Evolutionary conservation across 306 rosid species (phyloP), one percentile per base, ranked within the genome.

Genomic region (Lathyrus tuberosus): DNA sequence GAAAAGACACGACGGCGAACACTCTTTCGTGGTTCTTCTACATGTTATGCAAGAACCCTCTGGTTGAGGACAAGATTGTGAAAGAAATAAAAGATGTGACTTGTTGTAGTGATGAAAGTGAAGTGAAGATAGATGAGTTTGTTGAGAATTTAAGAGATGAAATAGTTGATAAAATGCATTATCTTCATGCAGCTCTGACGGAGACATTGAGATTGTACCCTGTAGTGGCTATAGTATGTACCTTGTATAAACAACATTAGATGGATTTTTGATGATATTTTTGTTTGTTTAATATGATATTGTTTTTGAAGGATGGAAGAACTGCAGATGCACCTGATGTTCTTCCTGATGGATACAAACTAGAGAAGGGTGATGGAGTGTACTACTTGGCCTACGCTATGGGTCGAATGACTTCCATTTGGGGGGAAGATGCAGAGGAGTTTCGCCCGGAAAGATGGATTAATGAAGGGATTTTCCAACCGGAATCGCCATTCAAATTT

Each of bases 161-260:
- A 62, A 22, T 76, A 6, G 85, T 91, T n/a, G 91, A 89, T 8
- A 67, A 78, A 69, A 87, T 91, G 96, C 97, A 89, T 31, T 86
- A 87, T 83, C 94, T 91, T 58, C 97, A 91, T 54, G 96, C 97
- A 5, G 69, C 96, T 12, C 10, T 91, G 38, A 75, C 97, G 4
- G 96, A 91, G 67, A 91, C 97, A 75, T 77, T 91, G 78, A 89
- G 91, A 78, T 79, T 91, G 5, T 87, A 87, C 65, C 94, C 97
- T 77, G 88, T 86, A 4, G 88, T 84, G n/a, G 96, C 97, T 15
- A 0, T 57, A 62, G 97, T 88, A 28, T 16, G 56, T 26, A 82
- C n/a, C 53, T 33, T 65, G 30, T 44, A 24, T 40, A 8, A 48
- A 1, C 30, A 26, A 26, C 30, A 26, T 26, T 26, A 26, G 30